These are phyloP conservation scores for Pseudogymnoascus sp. DNA, from an alignment of 2,329 filamentous ascomycete genomes.

Conservation along the genomic window DNA sequence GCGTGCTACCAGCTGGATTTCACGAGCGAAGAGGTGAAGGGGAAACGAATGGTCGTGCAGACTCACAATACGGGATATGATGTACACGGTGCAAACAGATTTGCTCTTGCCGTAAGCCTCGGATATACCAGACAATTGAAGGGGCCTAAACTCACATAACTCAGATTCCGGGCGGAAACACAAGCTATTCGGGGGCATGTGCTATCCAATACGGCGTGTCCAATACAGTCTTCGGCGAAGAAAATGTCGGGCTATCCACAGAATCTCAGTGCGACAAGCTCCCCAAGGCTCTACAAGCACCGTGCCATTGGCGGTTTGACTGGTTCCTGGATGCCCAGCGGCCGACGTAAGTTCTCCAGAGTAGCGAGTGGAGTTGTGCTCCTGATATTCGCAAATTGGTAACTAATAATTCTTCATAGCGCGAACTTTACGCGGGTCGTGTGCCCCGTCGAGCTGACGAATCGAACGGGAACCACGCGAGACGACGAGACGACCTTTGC, in stretches of 20 bases:
- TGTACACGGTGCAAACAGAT: constrained; percentile 42
- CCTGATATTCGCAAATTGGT: background rate
- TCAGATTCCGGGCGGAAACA: background rate
- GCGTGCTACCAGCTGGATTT: constrained; percentile 55
- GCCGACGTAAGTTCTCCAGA: background rate
- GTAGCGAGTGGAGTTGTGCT: background rate
- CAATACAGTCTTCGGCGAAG: background rate
- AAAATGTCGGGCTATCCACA: background rate
- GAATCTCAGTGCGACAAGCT: background rate
- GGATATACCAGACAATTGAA: background rate
- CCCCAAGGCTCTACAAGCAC: background rate
- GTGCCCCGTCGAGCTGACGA: background rate
- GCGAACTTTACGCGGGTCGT: background rate
- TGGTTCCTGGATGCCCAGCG: background rate
- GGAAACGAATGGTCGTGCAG: constrained; percentile 54
- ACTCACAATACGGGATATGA: constrained; percentile 51
- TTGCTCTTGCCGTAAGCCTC: constrained; percentile 39
- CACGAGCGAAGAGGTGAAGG: constrained; percentile 42
- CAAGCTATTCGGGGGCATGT: background rate
- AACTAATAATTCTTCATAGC: background rate
- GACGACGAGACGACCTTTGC: background rate
- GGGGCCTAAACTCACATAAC: background rate
- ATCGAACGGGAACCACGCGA: background rate
- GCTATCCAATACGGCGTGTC: background rate
- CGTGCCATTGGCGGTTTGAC: background rate